Percentiles rank a stretch among this genome's conserved stretches.
phyloP scores from a whole-genome alignment of 2,329 filamentous ascomycete genomes.

The Dactylellina parvicollis region DNA sequence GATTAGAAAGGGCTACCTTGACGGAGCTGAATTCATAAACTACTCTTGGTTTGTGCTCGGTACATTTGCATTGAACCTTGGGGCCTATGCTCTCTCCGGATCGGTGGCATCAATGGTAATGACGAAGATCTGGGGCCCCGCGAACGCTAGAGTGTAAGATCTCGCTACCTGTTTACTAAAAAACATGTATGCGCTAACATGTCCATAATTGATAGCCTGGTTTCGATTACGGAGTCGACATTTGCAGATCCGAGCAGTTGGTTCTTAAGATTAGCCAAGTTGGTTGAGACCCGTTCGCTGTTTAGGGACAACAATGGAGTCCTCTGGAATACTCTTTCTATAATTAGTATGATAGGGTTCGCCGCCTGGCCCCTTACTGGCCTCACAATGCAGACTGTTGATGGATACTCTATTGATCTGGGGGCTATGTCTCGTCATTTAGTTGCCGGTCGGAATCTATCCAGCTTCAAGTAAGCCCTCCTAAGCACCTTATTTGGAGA shows the following conservation, averaged over 20 bases:
- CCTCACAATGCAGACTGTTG: conserved; percentile 35
- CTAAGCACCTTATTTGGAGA: too few relatives aligned
- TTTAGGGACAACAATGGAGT: background rate
- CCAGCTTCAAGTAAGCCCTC: too few relatives aligned
- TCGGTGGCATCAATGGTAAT: conserved; percentile 19
- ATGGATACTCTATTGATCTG: conserved; percentile 6
- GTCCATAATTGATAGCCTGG: background rate
- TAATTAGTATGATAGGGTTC: conserved; percentile 15
- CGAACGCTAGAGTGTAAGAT: conserved; percentile 4
- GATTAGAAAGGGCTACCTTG: conserved; percentile 2
- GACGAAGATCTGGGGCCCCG: background rate
- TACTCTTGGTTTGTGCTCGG: conserved; percentile 32
- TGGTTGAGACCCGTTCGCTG: background rate
- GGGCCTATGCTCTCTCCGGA: conserved; percentile 7
- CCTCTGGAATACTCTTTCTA: conserved; percentile 10
- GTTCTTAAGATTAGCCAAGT: background rate
- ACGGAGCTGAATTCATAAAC: conserved; percentile 14
- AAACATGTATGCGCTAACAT: too few relatives aligned
- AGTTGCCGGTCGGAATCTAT: too few relatives aligned
- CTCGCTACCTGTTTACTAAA: too few relatives aligned
- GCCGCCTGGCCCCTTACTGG: conserved; percentile 26
- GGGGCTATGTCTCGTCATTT: too few relatives aligned
- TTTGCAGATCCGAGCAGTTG: conserved; percentile 18
- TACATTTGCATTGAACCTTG: conserved; percentile 17
- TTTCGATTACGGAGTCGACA: background rate